Evolutionary conservation across 805 yeast genomes (phyloP).

Genomic region (Naumovozyma baii): DNA sequence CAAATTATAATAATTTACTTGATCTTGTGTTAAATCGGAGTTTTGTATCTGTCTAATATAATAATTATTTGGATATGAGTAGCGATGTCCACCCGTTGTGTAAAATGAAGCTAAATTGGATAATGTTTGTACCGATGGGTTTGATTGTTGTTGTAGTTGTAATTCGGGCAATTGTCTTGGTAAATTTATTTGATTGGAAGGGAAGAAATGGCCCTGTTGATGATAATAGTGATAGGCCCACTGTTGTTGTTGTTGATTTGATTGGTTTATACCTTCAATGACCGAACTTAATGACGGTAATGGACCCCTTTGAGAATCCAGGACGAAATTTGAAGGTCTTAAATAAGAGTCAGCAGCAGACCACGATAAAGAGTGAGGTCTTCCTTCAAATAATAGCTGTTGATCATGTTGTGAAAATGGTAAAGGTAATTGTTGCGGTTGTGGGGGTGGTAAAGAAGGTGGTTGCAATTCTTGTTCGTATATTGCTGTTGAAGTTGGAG

Average conservation of each 20-base stretch:
- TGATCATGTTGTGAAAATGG: too few relatives aligned
- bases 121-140: slow-evolving; percentile 19
- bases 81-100: slow-evolving; percentile 21
- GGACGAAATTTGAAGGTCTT: background rate
- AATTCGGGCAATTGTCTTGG: background rate
- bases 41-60: slow-evolving; percentile 1
- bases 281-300: slow-evolving; percentile 5
- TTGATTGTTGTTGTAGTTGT: background rate
- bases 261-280: background rate
- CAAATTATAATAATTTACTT: background rate
- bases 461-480: background rate
- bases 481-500: background rate
- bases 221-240: background rate
- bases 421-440: slow-evolving; percentile 1
- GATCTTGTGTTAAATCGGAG: background rate
- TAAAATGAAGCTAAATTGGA: slow-evolving; percentile 19
- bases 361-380: background rate
- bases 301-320: background rate
- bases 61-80: slow-evolving; percentile 15
- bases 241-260: background rate
- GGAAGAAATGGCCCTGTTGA: too few relatives aligned
- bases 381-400: too few relatives aligned
- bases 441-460: background rate
- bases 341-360: background rate
- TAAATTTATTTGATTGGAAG: background rate